Evolutionary conservation across 495 filamentous ascomycete genomes (phyloP).

Genomic region (Podospora comata): DNA sequence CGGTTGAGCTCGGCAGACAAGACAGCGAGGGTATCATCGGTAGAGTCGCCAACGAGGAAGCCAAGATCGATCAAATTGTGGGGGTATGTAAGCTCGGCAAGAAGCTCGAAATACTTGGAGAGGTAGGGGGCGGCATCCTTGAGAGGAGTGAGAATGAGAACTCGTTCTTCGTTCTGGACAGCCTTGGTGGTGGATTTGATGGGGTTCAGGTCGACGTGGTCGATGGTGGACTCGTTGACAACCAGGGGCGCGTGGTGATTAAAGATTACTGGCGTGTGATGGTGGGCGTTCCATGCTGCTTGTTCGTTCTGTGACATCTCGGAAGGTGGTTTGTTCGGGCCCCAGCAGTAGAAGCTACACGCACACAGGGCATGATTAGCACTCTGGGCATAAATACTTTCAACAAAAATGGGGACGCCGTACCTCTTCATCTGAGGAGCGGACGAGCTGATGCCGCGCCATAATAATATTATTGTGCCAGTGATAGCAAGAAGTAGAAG

Average conservation of each 20-base stretch:
- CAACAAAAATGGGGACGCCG: conserved; percentile 23
- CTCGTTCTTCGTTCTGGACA: conserved; percentile 72
- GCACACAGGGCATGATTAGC: conserved; percentile 14
- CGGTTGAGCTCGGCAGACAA: conserved; percentile 80
- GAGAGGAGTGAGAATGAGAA: conserved; percentile 92
- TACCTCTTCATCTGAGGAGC: conserved; percentile 92
- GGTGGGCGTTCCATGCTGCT: conserved; percentile 79
- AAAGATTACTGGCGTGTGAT: conserved; percentile 89
- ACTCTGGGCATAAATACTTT: not conserved
- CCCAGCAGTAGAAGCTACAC: conserved; percentile 94
- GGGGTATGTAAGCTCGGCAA: conserved; percentile 87
- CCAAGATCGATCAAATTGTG: conserved; percentile 93
- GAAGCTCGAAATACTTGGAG: conserved; percentile 86
- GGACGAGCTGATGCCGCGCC: conserved; percentile 78
- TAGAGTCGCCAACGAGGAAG: conserved; percentile 89
- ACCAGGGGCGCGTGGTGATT: conserved; percentile 88
- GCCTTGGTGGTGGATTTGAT: conserved; percentile 80
- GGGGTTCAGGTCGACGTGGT: conserved; percentile 75
- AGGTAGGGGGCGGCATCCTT: conserved; percentile 83
- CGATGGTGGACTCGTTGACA: conserved; percentile 76
- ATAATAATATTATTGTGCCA: conserved; percentile 78
- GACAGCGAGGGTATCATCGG: conserved; percentile 81
- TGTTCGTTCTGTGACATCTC: conserved; percentile 90
- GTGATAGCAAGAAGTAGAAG: conserved; percentile 69
- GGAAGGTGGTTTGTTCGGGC: conserved; percentile 88